Evolutionary conservation across 2,329 filamentous ascomycete genomes (phyloP).

Genomic region (Neocatenulostroma microsporum): DNA sequence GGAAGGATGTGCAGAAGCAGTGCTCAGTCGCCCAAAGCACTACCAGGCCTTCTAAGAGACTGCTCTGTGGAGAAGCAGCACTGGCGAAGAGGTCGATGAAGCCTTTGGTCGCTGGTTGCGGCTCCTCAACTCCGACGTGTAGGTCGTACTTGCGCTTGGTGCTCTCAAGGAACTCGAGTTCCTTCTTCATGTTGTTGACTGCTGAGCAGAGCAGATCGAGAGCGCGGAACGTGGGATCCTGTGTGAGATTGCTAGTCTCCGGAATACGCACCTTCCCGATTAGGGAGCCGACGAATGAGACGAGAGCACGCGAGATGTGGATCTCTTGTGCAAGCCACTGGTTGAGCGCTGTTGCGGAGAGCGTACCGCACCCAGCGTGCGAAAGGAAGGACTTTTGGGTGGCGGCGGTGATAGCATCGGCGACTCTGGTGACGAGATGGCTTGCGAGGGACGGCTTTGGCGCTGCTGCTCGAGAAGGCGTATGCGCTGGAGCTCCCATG

Average conservation of each 20-base stretch:
- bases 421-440: slow-evolving; percentile 48
- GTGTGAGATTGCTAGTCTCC: slow-evolving; percentile 34
- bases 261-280: slow-evolving; percentile 55
- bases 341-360: slow-evolving; percentile 49
- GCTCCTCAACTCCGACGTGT: slow-evolving; percentile 38
- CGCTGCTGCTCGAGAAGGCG: slow-evolving; percentile 13
- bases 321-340: slow-evolving; percentile 66
- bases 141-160: slow-evolving; percentile 55
- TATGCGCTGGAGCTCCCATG: slow-evolving; percentile 27
- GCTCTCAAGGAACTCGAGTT: slow-evolving; percentile 60
- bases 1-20: slow-evolving; percentile 43
- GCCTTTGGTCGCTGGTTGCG: slow-evolving; percentile 44
- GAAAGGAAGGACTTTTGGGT: slow-evolving; percentile 61
- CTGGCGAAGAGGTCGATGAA: slow-evolving; percentile 54
- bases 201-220: slow-evolving; percentile 57
- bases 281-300: slow-evolving; percentile 58
- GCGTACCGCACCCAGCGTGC: slow-evolving; percentile 55
- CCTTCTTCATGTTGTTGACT: slow-evolving; percentile 58
- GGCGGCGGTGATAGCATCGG: slow-evolving; percentile 44
- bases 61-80: slow-evolving; percentile 44
- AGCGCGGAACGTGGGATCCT: slow-evolving; percentile 48
- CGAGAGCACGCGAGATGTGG: slow-evolving; percentile 63
- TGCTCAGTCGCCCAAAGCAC: slow-evolving; percentile 73
- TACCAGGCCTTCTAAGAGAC: slow-evolving; percentile 59
- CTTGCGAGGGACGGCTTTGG: slow-evolving; percentile 45